Percentiles rank a stretch among this genome's conserved stretches.
phyloP scores from a whole-genome alignment of 2,329 filamentous ascomycete species.

The Venturia oleaginea region DNA sequence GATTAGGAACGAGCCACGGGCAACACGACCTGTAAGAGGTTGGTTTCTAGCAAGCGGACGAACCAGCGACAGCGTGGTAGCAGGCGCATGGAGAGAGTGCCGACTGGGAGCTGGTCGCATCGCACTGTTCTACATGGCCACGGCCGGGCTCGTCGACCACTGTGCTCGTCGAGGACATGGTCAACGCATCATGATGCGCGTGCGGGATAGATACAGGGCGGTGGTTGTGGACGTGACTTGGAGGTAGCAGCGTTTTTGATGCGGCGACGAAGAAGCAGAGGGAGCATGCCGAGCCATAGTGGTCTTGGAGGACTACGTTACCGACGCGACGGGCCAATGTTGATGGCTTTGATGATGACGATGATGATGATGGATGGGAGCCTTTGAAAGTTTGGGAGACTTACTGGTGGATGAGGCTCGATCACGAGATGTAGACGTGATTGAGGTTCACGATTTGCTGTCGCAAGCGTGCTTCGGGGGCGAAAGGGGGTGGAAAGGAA shows the following conservation, averaged over 20 bases:
- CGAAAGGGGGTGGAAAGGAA: neutral
- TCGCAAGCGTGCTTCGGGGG: neutral
- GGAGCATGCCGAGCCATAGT: neutral
- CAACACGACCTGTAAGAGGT: neutral
- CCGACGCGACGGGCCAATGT: neutral
- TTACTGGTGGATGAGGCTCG: neutral
- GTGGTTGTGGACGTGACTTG: neutral
- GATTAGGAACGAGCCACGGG: neutral
- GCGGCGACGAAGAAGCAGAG: neutral
- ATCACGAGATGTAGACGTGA: slow-evolving; percentile 3
- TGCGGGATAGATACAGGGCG: neutral
- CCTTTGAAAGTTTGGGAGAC: neutral
- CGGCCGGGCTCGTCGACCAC: neutral
- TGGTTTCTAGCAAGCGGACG: slow-evolving; percentile 2
- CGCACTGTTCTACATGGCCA: slow-evolving; percentile 1
- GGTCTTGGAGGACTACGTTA: neutral
- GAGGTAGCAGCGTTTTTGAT: neutral
- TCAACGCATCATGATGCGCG: neutral
- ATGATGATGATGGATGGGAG: neutral
- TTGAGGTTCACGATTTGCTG: neutral
- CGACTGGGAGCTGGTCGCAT: neutral
- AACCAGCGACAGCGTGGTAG: slow-evolving; percentile 1
- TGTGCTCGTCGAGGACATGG: neutral
- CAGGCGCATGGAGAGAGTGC: neutral
- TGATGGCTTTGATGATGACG: neutral